A percentile compares a stretch with the other conserved stretches of the same genome.
Evolutionary conservation across 129 eudicot species (phyloP).

Genomic region (Smallanthus sonchifolius): DNA sequence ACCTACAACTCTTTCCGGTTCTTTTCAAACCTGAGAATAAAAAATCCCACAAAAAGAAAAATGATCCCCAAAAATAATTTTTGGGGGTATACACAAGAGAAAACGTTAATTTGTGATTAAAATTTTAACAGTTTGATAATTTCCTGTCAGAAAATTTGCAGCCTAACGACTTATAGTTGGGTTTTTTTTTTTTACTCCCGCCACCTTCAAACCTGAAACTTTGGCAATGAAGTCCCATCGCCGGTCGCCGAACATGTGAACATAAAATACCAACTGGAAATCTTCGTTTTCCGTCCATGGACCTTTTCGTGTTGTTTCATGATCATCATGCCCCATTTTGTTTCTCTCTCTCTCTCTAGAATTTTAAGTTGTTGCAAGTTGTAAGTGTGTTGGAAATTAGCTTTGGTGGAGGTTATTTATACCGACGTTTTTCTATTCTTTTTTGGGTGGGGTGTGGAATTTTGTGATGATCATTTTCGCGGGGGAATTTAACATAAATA

Average conservation of each 20-base stretch:
- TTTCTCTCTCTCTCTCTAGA: constrained; percentile 9
- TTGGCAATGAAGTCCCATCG: constrained; percentile 94
- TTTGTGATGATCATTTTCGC: constrained; percentile 16
- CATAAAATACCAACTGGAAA: constrained; percentile 60
- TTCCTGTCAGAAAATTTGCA: constrained; percentile 23
- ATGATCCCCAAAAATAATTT: constrained; percentile 26
- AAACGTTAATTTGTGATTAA: constrained; percentile 24
- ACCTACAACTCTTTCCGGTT: constrained; percentile 93
- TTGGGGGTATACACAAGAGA: constrained; percentile 24
- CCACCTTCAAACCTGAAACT: constrained; percentile 99
- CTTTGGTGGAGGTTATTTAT: constrained; percentile 37
- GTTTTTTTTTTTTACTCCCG: constrained; percentile 61
- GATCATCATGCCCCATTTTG: constrained; percentile 45
- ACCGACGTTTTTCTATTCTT: constrained; percentile 24
- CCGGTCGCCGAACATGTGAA: constrained; percentile 77
- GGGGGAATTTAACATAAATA: constrained; percentile 5
- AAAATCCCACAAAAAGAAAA: constrained; percentile 14
- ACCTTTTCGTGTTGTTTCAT: constrained; percentile 60
- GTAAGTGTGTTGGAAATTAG: constrained; percentile 15
- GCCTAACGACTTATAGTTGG: constrained; percentile 23
- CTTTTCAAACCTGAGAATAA: constrained; percentile 49
- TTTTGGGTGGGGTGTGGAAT: constrained; percentile 29
- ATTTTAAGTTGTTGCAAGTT: constrained; percentile 1
- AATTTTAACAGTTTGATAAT: constrained; percentile 10
- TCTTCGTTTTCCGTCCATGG: constrained; percentile 96